phyloP scores from a whole-genome alignment of 2,329 filamentous ascomycete genomes.

The Pyrenochaeta sp. region DNA sequence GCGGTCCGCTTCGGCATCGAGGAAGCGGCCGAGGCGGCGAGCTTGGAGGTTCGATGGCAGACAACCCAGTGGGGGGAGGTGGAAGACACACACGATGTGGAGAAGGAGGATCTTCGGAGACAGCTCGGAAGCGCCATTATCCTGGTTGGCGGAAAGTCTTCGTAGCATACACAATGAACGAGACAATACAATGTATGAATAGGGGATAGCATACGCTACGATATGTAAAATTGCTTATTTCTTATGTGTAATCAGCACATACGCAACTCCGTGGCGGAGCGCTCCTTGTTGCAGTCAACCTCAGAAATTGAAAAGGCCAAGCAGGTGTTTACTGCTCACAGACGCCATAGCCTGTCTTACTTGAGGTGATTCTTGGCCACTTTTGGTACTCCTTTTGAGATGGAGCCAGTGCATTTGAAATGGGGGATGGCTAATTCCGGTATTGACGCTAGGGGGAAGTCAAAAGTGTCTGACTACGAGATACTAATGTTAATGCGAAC shows the following conservation, averaged over 20 bases:
- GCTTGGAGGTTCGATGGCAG: constrained; percentile 89
- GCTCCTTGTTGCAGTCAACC: neutral
- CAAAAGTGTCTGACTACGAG: no score
- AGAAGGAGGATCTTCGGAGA: constrained; percentile 85
- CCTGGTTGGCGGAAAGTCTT: constrained; percentile 65
- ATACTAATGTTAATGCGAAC: no score
- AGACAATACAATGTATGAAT: neutral
- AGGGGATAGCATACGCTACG: neutral
- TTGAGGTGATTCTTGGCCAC: no score
- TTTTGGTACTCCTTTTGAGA: no score
- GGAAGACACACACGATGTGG: constrained; percentile 97
- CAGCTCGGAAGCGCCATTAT: constrained; percentile 89
- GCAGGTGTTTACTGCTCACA: no score
- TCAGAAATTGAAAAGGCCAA: no score
- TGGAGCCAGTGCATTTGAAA: no score
- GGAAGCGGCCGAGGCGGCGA: constrained; percentile 79
- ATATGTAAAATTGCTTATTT: no score
- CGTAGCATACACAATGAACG: constrained; percentile 5
- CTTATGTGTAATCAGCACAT: neutral
- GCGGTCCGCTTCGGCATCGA: constrained; percentile 75
- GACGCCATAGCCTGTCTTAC: no score
- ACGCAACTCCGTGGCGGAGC: neutral
- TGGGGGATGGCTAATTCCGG: no score
- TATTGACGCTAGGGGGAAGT: no score
- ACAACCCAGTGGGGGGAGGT: constrained; percentile 93